phyloP scores from a whole-genome alignment of 208 protist species.

The Leishmania arabica region DNA sequence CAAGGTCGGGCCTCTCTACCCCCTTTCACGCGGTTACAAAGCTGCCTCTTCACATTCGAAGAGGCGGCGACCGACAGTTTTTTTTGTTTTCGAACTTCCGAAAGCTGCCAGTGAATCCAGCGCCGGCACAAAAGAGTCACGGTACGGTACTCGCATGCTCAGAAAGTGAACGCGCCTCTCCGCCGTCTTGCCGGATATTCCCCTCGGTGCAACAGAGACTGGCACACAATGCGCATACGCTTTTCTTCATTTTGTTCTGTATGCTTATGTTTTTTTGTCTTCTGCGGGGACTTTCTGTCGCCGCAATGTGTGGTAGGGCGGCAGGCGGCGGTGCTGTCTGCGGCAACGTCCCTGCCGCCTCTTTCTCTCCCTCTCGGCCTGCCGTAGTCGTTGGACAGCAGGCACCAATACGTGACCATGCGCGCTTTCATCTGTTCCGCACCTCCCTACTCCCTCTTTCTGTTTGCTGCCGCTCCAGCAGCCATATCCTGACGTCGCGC shows the following conservation, averaged over 20 bases:
- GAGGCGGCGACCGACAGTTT: neutral
- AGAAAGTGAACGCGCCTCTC: neutral
- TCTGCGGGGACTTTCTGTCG: neutral
- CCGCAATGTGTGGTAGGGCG: neutral
- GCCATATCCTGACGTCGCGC: neutral
- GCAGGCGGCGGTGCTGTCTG: neutral
- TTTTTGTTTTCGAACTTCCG: neutral
- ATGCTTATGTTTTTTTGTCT: neutral
- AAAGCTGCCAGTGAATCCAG: neutral
- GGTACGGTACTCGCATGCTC: neutral
- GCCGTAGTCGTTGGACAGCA: neutral
- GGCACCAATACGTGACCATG: neutral
- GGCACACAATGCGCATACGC: neutral
- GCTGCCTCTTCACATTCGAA: constrained; percentile 4
- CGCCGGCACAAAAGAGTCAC: neutral
- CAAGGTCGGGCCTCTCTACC: neutral
- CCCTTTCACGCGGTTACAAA: neutral
- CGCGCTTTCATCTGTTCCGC: neutral
- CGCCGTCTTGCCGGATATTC: neutral
- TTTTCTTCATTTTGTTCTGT: neutral
- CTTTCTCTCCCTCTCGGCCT: neutral
- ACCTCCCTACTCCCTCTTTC: neutral
- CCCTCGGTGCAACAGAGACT: neutral
- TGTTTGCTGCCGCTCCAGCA: neutral
- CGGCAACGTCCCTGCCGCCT: neutral